These are phyloP conservation scores for Pseudohyphozyma bogoriensis DNA, from an alignment of 768 basidiomycete species.

Conservation along the genomic window DNA sequence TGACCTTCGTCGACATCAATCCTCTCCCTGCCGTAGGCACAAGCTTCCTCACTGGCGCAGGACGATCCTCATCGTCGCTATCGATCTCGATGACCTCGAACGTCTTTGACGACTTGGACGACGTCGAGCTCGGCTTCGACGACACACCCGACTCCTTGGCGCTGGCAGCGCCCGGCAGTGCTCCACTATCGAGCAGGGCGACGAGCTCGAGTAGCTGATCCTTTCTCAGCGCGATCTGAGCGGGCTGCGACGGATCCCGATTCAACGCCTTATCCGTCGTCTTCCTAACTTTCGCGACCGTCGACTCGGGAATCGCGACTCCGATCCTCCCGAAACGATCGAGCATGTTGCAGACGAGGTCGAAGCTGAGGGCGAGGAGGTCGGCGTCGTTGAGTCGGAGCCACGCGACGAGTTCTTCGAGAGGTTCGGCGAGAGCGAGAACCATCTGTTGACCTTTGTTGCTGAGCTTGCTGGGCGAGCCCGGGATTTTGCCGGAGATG, in stretches of 20 bases:
- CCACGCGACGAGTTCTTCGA: constrained; percentile 75
- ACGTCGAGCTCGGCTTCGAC: background rate
- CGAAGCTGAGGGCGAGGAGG: constrained; percentile 75
- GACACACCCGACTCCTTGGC: background rate
- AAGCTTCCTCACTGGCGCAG: too few relatives aligned
- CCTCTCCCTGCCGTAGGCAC: too few relatives aligned
- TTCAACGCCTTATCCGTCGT: constrained; percentile 7
- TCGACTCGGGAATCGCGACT: constrained; percentile 12
- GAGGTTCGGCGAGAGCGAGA: constrained; percentile 60
- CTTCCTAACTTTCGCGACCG: constrained; percentile 8
- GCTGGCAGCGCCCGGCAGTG: too few relatives aligned
- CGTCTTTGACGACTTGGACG: background rate
- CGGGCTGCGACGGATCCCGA: background rate
- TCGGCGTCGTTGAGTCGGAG: constrained; percentile 86
- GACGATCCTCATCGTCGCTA: constrained; percentile 10
- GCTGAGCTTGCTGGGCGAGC: constrained; percentile 45
- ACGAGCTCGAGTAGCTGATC: constrained; percentile 28
- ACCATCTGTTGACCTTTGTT: constrained; percentile 60
- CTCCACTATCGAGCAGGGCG: constrained; percentile 24
- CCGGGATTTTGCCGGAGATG: constrained; percentile 1
- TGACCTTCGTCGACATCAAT: too few relatives aligned
- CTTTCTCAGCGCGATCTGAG: constrained; percentile 18
- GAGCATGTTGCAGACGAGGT: constrained; percentile 68
- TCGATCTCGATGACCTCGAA: background rate
- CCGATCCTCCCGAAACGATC: constrained; percentile 56